Conservation (phyloP, 2,329 filamentous ascomycete species). For the Juglanconis sp. region DNA sequence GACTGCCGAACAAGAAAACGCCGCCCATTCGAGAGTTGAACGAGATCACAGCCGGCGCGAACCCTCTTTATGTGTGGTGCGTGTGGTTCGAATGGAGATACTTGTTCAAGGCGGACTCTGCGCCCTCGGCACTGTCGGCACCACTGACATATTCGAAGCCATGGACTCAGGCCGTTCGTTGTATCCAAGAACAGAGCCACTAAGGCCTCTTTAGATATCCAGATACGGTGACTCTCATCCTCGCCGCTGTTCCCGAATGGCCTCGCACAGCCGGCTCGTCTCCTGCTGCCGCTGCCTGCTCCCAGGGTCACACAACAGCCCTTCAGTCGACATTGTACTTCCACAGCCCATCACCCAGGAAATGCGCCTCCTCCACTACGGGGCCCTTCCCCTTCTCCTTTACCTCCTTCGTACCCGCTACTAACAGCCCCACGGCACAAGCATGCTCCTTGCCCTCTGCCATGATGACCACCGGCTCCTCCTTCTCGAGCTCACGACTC, state of each 20-base stretch:
- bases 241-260: too few relatives aligned
- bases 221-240: neutral
- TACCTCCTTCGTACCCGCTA: constrained; percentile 83
- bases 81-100: too few relatives aligned
- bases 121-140: too few relatives aligned
- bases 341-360: constrained; percentile 92
- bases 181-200: neutral
- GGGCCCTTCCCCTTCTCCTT: constrained; percentile 93
- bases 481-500: constrained; percentile 70
- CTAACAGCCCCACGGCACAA: constrained; percentile 81
- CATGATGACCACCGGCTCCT: constrained; percentile 81
- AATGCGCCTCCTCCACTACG: constrained; percentile 91
- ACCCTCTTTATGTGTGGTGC: too few relatives aligned
- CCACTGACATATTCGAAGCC: neutral
- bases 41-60: too few relatives aligned
- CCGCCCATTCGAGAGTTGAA: too few relatives aligned
- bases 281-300: neutral
- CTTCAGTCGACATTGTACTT: constrained; percentile 54
- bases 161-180: neutral
- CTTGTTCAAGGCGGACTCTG: too few relatives aligned
- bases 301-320: neutral
- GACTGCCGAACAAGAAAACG: too few relatives aligned
- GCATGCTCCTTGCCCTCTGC: constrained; percentile 93
- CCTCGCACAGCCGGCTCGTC: neutral
- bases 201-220: too few relatives aligned